Evolutionary conservation across 2,329 filamentous ascomycete genomes (phyloP), one percentile per base, ranked within the genome.

Genomic region (Talaromyces sp.): DNA sequence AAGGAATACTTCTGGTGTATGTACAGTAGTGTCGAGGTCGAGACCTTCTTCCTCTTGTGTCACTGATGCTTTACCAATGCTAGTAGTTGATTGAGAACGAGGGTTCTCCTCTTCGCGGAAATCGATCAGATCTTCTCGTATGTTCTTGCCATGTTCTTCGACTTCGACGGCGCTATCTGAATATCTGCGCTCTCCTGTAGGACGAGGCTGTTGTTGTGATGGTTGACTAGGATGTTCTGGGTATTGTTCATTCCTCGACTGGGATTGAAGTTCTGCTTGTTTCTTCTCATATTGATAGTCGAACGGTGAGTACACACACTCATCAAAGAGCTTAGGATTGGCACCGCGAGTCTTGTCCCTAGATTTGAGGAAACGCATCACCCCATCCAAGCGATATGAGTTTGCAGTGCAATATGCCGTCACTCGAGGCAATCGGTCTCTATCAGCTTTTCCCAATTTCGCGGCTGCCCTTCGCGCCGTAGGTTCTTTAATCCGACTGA

Each of bases 401-500:
- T 91, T 91, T 10, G 94, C 91, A 0, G 94, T 97, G 70, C 93
- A 97, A 76, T 97, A 99, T 37, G 94, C 94, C 39, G 94, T 97
- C 13, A 99, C 94, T 62, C 94, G 82, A 5, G 94, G 94, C 57
- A 99, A 76, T 62, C 87, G 83, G 63, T 91, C 88, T 58, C 94
- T 84, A 72, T 99, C 94, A 39, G 93, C 92, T 73, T 97, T 99
- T 37, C 94, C 94, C 40, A 99, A 75, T 57, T 92, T 81, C 28
- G 94, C 94, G 15, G 94, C 94, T 79, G 97, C 93, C 67, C 94
- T 84, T 61, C 94, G 81, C 8, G 94, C 94, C 0, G 88, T 96
- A 0, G 93, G 92, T 69, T 99, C 94, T 73, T 97, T 97, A 76
- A 99, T 99, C 45, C 94, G 84, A 8, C 93, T 96, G 72, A 97